phyloP scores from a whole-genome alignment of 1,284 basidiomycete genomes.

The Cryptococcus depauperatus region DNA sequence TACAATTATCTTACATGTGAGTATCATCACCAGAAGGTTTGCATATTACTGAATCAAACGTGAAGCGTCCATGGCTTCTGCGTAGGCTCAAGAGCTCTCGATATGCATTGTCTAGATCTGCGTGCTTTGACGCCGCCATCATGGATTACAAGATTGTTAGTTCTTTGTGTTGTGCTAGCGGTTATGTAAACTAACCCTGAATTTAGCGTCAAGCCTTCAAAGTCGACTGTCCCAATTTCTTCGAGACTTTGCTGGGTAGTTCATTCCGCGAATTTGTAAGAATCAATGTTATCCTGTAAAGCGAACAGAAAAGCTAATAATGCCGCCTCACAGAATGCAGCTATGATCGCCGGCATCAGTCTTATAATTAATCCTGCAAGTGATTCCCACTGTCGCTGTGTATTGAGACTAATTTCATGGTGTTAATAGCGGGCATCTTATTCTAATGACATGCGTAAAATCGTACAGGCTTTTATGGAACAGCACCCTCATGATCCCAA shows the following conservation, averaged over 20 bases:
- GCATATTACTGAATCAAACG: neutral
- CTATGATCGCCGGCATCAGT: conserved; percentile 43
- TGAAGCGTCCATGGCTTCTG: conserved; percentile 41
- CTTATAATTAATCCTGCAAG: conserved; percentile 36
- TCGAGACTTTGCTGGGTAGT: conserved; percentile 34
- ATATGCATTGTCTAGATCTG: conserved; percentile 31
- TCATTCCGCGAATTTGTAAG: conserved; percentile 42
- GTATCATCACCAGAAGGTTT: conserved; percentile 3
- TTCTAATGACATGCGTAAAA: conserved; percentile 34
- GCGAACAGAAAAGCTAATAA: neutral
- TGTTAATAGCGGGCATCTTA: conserved; percentile 18
- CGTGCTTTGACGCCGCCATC: conserved; percentile 39
- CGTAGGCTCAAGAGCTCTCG: conserved; percentile 30
- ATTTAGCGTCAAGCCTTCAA: conserved; percentile 36
- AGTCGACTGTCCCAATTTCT: conserved; percentile 35
- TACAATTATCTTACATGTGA: conserved; percentile 40
- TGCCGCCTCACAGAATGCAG: conserved; percentile 28
- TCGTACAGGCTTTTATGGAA: conserved; percentile 35
- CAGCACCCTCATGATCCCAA: conserved; percentile 29
- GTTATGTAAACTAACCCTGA: neutral
- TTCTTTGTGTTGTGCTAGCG: neutral
- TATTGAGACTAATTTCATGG: neutral
- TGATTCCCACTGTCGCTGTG: neutral
- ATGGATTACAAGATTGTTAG: conserved; percentile 35
- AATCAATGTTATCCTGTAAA: conserved; percentile 2